Evolutionary conservation across 1,284 basidiomycete species (phyloP), one percentile per base, ranked within the genome.

Genomic region (Leccinum ponderosum): DNA sequence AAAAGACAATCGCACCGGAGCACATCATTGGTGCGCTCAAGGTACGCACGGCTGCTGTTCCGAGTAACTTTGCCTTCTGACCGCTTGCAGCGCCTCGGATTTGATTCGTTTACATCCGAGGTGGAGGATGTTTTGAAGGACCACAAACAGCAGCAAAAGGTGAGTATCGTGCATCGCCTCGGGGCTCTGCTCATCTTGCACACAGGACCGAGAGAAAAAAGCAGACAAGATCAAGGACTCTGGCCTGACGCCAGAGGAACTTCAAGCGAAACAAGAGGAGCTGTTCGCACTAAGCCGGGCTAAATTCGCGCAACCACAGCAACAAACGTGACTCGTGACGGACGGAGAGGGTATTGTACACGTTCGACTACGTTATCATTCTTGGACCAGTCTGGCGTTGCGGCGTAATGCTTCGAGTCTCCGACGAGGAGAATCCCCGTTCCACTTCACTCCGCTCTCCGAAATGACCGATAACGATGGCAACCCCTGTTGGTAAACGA

Each of bases 1-100:
- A 98, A 81, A 99, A 99, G 82, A 99, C 97, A 0, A 99, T 99
- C 68, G 94, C 95, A 4, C 97, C 97, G 2, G 97, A 99, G 72
- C 97, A 99, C 73, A 96, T 99, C 53, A 90, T 98, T 50, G 82
- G 86, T 39, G 97, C 97, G 5, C 80, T 99, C 56, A 94, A 95
- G 81, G 95, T 94, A 61, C 53, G 83, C 65, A 37, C n/a, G 31
- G n/a, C n/a, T 39, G 29, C 52, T n/a, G 42, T 55, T 44, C 58
- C 14, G 29, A 47, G 59, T 51, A 48, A 35, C 57, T 12, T 57
- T 17, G 65, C 61, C 63, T 27, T 52, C 61, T 54, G 55, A 63
- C 60, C 42, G 50, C 15, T 61, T 61, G 47, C 66, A 94, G 91
- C 86, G 90, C 53, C 84, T 97, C 17, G 95, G 94, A n/a, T 97